These are phyloP conservation scores for Aspergillus pseudonomiae DNA, from an alignment of 2,329 filamentous ascomycete species.

Conservation along the genomic window DNA sequence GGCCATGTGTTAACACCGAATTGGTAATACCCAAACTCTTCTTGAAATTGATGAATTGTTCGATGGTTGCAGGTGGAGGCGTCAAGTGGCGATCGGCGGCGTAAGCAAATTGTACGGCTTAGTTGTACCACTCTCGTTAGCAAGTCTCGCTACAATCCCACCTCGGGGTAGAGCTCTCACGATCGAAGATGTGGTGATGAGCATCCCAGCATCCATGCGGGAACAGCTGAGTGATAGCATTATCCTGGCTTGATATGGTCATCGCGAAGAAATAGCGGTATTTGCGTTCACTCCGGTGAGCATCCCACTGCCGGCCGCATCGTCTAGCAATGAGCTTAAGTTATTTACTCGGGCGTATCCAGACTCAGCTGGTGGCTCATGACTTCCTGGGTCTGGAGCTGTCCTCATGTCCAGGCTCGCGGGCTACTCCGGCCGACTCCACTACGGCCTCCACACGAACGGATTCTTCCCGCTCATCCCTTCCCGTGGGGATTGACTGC, in stretches of 20 bases:
- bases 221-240: constrained; percentile 22
- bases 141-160: background rate
- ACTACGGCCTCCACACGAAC: no score
- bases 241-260: constrained; percentile 7
- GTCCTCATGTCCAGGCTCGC: no score
- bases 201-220: constrained; percentile 36
- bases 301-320: no score
- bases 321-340: no score
- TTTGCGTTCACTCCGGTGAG: no score
- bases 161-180: constrained; percentile 17
- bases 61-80: constrained; percentile 31
- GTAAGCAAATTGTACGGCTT: constrained; percentile 28
- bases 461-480: no score
- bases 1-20: constrained; percentile 41
- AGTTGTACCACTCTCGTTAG: background rate
- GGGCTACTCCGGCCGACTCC: no score
- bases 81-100: constrained; percentile 31
- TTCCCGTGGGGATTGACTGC: no score
- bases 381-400: no score
- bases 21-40: constrained; percentile 33
- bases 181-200: constrained; percentile 40
- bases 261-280: no score
- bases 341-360: no score
- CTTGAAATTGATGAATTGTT: constrained; percentile 30
- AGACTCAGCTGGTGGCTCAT: no score